Base-by-base conservation (phyloP, 108 stramenopile genomes). In the Nitzschia sp. region DNA sequence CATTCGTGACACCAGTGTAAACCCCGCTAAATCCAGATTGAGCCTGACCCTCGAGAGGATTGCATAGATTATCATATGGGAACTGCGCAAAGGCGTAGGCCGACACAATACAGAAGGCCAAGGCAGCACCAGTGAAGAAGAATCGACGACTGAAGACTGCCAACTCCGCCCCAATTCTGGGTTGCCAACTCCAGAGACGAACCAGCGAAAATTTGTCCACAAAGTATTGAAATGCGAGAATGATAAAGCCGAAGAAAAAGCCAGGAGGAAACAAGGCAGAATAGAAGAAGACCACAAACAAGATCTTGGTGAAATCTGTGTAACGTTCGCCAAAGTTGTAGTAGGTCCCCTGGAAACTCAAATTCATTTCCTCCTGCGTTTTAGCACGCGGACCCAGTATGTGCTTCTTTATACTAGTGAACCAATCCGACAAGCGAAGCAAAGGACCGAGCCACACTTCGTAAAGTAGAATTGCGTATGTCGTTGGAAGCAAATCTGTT, bases 221-320 rank as follows among this genome's bases (percentile, higher is more conserved):
- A 71, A 56, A 83, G 48, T 88, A 88, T 48, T 88, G 87, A 5
- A 82, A 1, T 17, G 86, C 56, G 0, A 87, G 74, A 45, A 82
- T 85, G 6, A 79, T 51, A 51, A 78, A 79, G 1, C 90, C 85
- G 46, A 85, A 79, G 57, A 93, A 83, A 55, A 84, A 90, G 4
- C 75, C 66, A 13, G 82, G 34, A 15, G 92, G 92, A 63, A 79
- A 76, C 24, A 89, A 64, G 21, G 89, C 80, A 15, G 88, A 82
- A 56, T 89, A 94, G 81, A 89, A 91, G 49, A 88, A 87, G 51
- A 72, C 77, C 1, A 94, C 70, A 54, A 94, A 84, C 42, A 94
- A 61, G 32, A 90, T 72, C 47, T 92, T 89, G 26, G 91, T 85
- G n/a, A 89, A 71, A 55, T 89, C 84, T 6, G 91, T 92, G 59